Percentiles rank a stretch among this genome's conserved stretches.
phyloP scores from a whole-genome alignment of 495 filamentous ascomycete species.

The Amphirosellinia nigrospora region DNA sequence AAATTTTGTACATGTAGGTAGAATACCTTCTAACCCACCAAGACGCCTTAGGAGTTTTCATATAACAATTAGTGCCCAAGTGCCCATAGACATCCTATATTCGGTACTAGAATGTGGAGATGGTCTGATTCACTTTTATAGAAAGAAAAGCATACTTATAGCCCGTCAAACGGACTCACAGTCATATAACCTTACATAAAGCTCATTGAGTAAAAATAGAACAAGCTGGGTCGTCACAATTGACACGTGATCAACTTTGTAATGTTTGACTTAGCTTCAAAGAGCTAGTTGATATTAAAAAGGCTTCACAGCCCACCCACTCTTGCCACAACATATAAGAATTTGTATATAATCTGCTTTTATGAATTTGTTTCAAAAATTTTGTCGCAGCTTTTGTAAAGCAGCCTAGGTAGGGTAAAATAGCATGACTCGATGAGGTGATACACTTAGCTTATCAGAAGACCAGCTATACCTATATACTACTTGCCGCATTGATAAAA shows the following conservation, averaged over 20 bases:
- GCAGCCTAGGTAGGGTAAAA: background rate
- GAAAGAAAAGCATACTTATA: too few relatives aligned
- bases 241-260: background rate
- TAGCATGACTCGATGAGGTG: background rate
- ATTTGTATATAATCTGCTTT: too few relatives aligned
- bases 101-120: background rate
- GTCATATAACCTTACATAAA: background rate
- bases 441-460: too few relatives aligned
- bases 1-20: background rate
- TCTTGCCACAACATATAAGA: background rate
- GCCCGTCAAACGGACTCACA: too few relatives aligned
- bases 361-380: too few relatives aligned
- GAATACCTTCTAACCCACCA: background rate
- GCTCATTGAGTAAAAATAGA: background rate
- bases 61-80: background rate
- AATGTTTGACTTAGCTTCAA: background rate
- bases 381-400: too few relatives aligned
- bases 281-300: too few relatives aligned
- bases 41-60: background rate
- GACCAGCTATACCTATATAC: too few relatives aligned
- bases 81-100: background rate
- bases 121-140: background rate
- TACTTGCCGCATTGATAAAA: background rate
- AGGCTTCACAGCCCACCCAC: too few relatives aligned
- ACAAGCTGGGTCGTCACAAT: too few relatives aligned